Evolutionary conservation across 225 moss, liverwort and hornwort species (phyloP).

Genomic region (Bryum argenteum): DNA sequence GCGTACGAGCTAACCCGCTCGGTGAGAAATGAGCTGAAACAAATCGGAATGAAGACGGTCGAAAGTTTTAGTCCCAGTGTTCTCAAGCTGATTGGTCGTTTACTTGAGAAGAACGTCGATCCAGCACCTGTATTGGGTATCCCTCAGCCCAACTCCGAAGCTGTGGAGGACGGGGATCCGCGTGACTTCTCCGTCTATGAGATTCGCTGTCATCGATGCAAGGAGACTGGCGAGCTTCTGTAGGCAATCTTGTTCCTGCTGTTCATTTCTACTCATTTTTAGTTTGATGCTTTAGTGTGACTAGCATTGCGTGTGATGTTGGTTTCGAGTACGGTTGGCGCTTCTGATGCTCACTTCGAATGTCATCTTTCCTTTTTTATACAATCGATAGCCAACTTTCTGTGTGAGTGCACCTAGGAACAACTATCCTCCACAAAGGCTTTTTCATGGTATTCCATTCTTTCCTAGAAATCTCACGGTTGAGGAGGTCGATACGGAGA

Average conservation of each 20-base stretch:
- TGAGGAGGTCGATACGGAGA: not conserved
- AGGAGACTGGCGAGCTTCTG: conserved; percentile 47
- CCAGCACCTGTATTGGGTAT: conserved; percentile 21
- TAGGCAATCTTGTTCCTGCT: conserved; percentile 34
- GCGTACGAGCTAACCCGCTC: conserved; percentile 38
- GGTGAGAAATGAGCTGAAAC: conserved; percentile 35
- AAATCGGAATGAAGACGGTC: not conserved
- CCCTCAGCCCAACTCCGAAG: conserved; percentile 15
- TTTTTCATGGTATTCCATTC: not conserved
- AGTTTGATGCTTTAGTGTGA: not conserved
- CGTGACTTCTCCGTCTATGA: conserved; percentile 33
- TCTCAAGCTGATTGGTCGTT: conserved; percentile 31
- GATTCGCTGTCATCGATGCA: conserved; percentile 49
- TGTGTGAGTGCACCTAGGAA: not conserved
- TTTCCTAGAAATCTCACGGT: not conserved
- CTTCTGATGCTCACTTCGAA: not conserved
- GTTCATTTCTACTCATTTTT: conserved; percentile 8
- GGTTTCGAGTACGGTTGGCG: not conserved
- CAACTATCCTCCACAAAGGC: not conserved
- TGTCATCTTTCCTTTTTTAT: not conserved
- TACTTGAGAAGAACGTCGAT: conserved; percentile 42
- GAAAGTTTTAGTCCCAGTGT: conserved; percentile 32
- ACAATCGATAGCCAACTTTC: not conserved
- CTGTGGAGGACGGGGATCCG: conserved; percentile 35
- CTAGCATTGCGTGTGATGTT: not conserved